Evolutionary conservation across 441 rosid species (phyloP), one percentile per base, ranked within the genome.

Genomic region (Macaranga tanarius): DNA sequence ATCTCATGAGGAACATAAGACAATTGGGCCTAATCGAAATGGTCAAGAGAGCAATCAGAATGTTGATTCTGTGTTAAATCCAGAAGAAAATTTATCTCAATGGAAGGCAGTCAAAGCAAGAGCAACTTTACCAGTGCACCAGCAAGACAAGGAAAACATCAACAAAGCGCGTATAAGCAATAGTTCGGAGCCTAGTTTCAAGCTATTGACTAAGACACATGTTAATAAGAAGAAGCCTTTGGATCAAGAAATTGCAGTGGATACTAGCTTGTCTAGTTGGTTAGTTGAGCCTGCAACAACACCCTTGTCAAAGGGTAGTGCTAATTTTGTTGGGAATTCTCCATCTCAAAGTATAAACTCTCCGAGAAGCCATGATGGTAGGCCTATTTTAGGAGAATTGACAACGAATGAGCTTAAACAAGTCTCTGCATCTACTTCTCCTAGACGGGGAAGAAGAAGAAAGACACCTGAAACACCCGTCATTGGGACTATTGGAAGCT

Each of bases 181-280:
- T 45, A 73, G 76, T 51, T 57, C 78, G 7, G 77, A 74, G 76
- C 75, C 76, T 58, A 69, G 55, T 68, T 73, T 81, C n/a, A 66
- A 69, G 76, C 19, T 55, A 8, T 48, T 59, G 44, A 73, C 52
- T 6, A 61, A 61, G 52, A 38, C 19, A 25, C 57, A 57, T 20
- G 57, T 48, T 52, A 58, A 69, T 73, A 69, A 66, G 38, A 69
- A 15, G 48, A 76, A 72, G 75, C 38, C 38, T 59, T 52, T 8
- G 10, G 72, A 75, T 23, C 72, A 78, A 65, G 87, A 81, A 58
- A 58, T 71, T 51, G 81, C 82, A 7, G 88, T 86, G 55, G 88
- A 87, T 65, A 76, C 86, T 19, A 86, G 90, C 76, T 86, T 89
- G n/a, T 89, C 91, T 1, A 84, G 83, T 72, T 89, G 93, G 93